phyloP scores from a whole-genome alignment of 1,284 basidiomycete genomes.

The Exobasidium rhododendri region DNA sequence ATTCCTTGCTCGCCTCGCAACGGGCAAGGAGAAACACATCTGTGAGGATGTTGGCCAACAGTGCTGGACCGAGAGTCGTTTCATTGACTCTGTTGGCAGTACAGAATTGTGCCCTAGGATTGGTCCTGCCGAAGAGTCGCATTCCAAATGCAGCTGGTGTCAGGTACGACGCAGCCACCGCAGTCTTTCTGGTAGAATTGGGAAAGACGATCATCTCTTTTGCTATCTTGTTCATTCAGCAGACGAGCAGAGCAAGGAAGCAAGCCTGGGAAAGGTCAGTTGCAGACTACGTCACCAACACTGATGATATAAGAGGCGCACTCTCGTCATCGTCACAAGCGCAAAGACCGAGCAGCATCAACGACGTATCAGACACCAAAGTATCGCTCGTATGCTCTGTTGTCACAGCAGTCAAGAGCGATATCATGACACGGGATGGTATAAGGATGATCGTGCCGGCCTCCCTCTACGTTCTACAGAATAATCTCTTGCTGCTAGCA shows the following conservation, averaged over 20 bases:
- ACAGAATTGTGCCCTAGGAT: not conserved
- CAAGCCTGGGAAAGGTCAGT: not conserved
- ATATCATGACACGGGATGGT: not conserved
- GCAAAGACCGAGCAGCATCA: not conserved
- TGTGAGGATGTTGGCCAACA: not conserved
- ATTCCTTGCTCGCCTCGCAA: too few species aligned
- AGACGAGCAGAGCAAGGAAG: not conserved
- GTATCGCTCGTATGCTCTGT: too few species aligned
- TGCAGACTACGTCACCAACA: not conserved
- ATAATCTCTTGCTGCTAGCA: slow-evolving; percentile 15
- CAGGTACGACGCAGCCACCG: not conserved
- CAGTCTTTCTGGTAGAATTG: slow-evolving; percentile 1
- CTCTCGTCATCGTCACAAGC: too few species aligned
- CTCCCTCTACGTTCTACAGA: slow-evolving; percentile 25
- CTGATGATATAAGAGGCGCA: not conserved
- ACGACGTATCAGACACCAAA: not conserved
- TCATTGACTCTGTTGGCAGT: not conserved
- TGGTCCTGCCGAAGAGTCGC: not conserved
- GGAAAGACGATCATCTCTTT: not conserved
- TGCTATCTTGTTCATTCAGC: not conserved
- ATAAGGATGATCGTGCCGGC: slow-evolving; percentile 18
- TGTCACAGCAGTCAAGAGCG: not conserved
- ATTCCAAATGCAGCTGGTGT: not conserved
- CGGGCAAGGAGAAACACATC: too few species aligned
- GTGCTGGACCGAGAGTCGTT: not conserved